Base-by-base conservation (phyloP, 352 stramenopile genomes). In the Phytophthora boehmeriae region DNA sequence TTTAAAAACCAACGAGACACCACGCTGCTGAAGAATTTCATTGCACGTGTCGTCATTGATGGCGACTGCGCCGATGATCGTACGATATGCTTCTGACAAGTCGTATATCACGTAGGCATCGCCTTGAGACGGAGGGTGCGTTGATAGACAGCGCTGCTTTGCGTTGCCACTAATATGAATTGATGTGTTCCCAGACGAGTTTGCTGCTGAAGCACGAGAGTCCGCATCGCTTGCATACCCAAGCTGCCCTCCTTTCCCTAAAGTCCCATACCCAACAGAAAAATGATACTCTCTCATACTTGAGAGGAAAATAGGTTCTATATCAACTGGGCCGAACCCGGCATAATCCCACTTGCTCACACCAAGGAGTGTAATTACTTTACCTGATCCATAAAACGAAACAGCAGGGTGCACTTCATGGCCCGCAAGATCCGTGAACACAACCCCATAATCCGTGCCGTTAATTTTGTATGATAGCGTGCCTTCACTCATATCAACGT, bases 391-490 rank as follows among this genome's bases (percentile, higher is more conserved):
- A 51, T 96, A 96, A 39, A 96, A 96, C 13, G 86, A 95, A 13
- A 96, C 88, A 28, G 88, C 88, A 43, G 88, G 88, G 57, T 92
- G 91, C 14, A 96, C 80, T 74, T 96, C 86, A 39, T 93, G 83
- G 0, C 88, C 88, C 22, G 64, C 62, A 8, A 96, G 61, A 61
- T 96, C 86, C 1, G 83, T 94, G 56, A 96, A 96, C 1, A 92
- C 88, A 8, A 91, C 80, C 4, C 88, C 88, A 59, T 96, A 90
- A 41, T 97, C 89, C 0, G 80, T 93, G 16, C 90, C 83, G 50
- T 98, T 98, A 64, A 97, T 94, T 66, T 90, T 93, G 73, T 92
- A 97, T 8, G 77, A 72, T 46, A 97, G 56, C 8, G 86, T 96
- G 10, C 88, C 86, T 79, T 92, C 86, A 9, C 54, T 76, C 86